These are phyloP conservation scores for Penicillium herquei DNA, from an alignment of 495 filamentous ascomycete species.

Conservation along the genomic window DNA sequence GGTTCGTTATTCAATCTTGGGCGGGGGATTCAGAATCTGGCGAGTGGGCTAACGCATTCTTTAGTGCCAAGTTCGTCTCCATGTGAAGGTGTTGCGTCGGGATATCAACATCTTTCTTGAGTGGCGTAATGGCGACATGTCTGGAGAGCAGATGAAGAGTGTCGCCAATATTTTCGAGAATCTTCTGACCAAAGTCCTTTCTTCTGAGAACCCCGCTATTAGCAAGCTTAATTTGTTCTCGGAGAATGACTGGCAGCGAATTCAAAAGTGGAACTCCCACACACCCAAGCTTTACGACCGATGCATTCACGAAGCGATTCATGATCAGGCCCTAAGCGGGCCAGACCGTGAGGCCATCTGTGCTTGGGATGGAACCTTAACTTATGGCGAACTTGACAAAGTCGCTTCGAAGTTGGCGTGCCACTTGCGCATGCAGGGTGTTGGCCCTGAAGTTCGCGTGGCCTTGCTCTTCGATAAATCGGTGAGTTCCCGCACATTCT, in stretches of 20 bases:
- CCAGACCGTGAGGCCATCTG: conserved; percentile 48
- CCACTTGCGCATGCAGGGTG: conserved; percentile 44
- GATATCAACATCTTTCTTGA: conserved; percentile 47
- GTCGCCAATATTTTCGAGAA: conserved; percentile 39
- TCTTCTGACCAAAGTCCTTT: conserved; percentile 29
- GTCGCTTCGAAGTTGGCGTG: conserved; percentile 47
- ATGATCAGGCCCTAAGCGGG: conserved; percentile 34
- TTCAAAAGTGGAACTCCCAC: conserved; percentile 40
- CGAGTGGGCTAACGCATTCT: no score
- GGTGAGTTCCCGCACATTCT: conserved; percentile 22
- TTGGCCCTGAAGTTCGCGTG: conserved; percentile 49
- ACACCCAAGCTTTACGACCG: conserved; percentile 34
- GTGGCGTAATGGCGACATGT: conserved; percentile 45
- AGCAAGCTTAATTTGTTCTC: conserved; percentile 37
- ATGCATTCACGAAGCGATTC: conserved; percentile 54
- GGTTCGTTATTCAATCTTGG: no score
- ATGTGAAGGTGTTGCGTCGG: conserved; percentile 41
- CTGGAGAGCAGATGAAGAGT: conserved; percentile 44
- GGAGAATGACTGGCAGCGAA: conserved; percentile 39
- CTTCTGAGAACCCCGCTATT: conserved; percentile 26
- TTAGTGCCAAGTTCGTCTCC: conserved; percentile 46
- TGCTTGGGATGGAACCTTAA: conserved; percentile 61
- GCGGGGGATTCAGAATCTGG: no score
- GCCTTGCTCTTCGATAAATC: conserved; percentile 60
- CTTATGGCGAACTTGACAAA: conserved; percentile 52